Percentiles rank a stretch among this genome's conserved stretches.
Evolutionary conservation across 176 grass and related monocot genomes (phyloP).

Genomic region (Poa pratensis): DNA sequence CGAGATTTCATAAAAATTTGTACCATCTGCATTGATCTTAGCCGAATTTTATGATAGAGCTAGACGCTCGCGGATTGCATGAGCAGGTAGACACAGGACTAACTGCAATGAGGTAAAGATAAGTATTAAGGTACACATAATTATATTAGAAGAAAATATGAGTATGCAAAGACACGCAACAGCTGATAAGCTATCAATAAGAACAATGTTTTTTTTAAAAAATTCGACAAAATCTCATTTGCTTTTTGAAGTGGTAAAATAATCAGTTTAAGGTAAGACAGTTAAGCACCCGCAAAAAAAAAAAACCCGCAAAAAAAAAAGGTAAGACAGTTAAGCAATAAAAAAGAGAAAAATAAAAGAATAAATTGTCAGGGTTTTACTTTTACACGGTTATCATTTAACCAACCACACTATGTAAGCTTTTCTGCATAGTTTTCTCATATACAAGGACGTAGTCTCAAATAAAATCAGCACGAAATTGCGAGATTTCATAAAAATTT

Average conservation of each 20-base stretch:
- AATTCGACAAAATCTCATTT: not conserved
- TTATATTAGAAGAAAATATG: not conserved
- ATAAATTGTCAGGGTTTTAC: not conserved
- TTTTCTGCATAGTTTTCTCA: too few relatives aligned
- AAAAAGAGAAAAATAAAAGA: not conserved
- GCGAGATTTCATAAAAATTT: too few relatives aligned
- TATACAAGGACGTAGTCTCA: too few relatives aligned
- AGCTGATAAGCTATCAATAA: not conserved
- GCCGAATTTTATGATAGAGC: too few relatives aligned
- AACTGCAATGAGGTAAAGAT: slow-evolving; percentile 48
- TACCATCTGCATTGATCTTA: too few relatives aligned
- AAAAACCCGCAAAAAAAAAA: too few relatives aligned
- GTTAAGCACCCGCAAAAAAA: not conserved
- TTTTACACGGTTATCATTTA: too few relatives aligned
- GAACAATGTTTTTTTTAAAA: not conserved
- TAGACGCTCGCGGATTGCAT: too few relatives aligned
- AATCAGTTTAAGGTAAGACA: not conserved
- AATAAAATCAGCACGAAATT: too few relatives aligned
- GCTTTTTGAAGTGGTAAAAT: not conserved
- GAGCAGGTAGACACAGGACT: not conserved
- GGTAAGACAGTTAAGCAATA: not conserved
- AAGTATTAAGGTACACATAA: slow-evolving; percentile 18
- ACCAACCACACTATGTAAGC: too few relatives aligned
- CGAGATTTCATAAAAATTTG: too few relatives aligned
- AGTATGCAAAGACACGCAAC: slow-evolving; percentile 12